Evolutionary conservation across 306 rosid genomes (phyloP).

Genomic region (Notholithocarpus densiflorus): DNA sequence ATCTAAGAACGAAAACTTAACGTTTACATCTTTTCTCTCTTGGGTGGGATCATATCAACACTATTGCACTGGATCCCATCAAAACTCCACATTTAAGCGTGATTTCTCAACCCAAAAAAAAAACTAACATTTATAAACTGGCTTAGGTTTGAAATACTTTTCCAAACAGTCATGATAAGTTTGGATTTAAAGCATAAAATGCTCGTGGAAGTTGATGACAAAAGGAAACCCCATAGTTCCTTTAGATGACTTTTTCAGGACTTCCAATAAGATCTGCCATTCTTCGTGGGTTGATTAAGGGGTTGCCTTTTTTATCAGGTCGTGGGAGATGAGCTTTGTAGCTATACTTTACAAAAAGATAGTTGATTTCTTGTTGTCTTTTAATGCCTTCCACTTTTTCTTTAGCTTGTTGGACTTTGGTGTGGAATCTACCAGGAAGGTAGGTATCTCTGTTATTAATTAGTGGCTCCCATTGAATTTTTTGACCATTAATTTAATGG

Average conservation of each 20-base stretch:
- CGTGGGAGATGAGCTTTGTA: constrained; percentile 15
- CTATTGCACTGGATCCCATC: too few relatives aligned
- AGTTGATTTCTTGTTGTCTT: constrained; percentile 4
- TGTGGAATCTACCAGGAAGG: constrained; percentile 14
- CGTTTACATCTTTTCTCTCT: too few relatives aligned
- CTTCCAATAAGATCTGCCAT: neutral
- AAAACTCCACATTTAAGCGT: too few relatives aligned
- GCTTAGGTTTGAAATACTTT: neutral
- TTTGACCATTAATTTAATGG: neutral
- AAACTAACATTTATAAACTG: neutral
- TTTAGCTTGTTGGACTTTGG: constrained; percentile 30
- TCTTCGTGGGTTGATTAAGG: neutral
- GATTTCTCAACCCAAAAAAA: too few relatives aligned
- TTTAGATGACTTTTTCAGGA: neutral
- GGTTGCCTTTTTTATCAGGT: neutral
- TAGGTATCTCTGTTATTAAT: neutral
- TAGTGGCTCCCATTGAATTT: neutral
- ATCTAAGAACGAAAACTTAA: too few relatives aligned
- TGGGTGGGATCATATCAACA: too few relatives aligned
- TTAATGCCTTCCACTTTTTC: constrained; percentile 19
- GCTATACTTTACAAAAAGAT: constrained; percentile 31
- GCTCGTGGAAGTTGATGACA: neutral
- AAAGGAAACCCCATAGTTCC: neutral
- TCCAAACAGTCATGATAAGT: neutral
- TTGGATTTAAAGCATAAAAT: neutral